A percentile compares a stretch with the other conserved stretches of the same genome.
Conservation (phyloP, 2,329 filamentous ascomycete species). For the Diaporthe longicolla region DNA sequence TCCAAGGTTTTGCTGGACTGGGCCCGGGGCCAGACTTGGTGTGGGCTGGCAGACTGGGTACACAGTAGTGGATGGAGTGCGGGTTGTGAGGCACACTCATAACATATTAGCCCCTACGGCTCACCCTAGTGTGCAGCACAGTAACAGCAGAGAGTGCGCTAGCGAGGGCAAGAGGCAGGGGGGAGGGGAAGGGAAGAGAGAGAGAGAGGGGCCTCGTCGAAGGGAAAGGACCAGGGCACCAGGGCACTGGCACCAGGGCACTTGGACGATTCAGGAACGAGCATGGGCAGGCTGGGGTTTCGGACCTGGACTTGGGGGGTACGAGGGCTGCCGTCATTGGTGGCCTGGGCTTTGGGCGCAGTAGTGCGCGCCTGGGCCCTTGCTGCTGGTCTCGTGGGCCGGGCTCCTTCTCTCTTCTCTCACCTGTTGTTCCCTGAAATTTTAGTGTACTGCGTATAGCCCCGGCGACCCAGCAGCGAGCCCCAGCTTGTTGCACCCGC, state of each 20-base stretch:
- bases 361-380: constrained; percentile 26
- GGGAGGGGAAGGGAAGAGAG: no score
- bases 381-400: not conserved
- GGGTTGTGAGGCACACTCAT: constrained; percentile 5
- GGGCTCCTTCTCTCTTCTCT: not conserved
- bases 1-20: constrained; percentile 7
- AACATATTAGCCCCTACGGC: not conserved
- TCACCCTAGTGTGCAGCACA: not conserved
- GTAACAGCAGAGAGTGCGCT: not conserved
- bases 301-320: constrained; percentile 34
- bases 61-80: not conserved
- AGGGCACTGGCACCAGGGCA: not conserved
- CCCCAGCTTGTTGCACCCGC: not conserved
- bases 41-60: not conserved
- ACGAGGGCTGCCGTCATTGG: constrained; percentile 27
- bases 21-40: constrained; percentile 9
- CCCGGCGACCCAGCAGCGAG: not conserved
- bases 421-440: constrained; percentile 16
- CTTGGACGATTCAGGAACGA: constrained; percentile 39
- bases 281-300: constrained; percentile 37
- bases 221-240: not conserved
- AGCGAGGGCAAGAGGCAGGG: not conserved
- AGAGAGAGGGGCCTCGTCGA: no score
- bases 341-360: constrained; percentile 19
- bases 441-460: not conserved